Percentiles rank a stretch among this genome's conserved stretches.
These are phyloP conservation scores for Scopulariopsis brevicaulis DNA, from an alignment of 2,329 filamentous ascomycete genomes.

Conservation along the genomic window DNA sequence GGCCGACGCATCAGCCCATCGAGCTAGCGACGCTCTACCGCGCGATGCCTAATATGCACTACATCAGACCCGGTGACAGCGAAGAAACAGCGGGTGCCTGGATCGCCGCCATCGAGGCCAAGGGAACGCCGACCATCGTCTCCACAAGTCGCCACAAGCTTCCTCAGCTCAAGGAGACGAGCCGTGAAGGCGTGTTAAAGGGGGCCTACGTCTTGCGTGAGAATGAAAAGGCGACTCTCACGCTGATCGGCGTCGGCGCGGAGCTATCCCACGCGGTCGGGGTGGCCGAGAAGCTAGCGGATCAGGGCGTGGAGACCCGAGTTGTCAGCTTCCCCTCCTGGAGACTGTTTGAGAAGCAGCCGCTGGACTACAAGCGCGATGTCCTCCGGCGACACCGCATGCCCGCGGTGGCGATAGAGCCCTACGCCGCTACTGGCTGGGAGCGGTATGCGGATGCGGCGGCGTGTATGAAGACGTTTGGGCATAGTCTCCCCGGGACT, in stretches of 20 bases:
- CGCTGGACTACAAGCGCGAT: conserved; percentile 87
- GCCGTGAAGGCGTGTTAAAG: conserved; percentile 80
- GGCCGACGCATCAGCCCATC: conserved; percentile 97
- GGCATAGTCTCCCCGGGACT: conserved; percentile 41
- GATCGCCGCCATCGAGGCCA: conserved; percentile 85
- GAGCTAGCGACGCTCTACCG: conserved; percentile 98
- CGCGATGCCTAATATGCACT: conserved; percentile 96
- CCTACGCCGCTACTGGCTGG: conserved; percentile 46
- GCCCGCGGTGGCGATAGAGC: conserved; percentile 47
- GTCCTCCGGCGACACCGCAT: conserved; percentile 52
- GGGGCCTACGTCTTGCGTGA: conserved; percentile 90
- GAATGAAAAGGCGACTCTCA: conserved; percentile 71
- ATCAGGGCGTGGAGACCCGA: conserved; percentile 77
- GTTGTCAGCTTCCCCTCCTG: conserved; percentile 94
- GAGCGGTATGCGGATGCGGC: conserved; percentile 49
- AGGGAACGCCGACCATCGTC: conserved; percentile 83
- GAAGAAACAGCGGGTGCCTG: conserved; percentile 98
- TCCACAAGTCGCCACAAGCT: conserved; percentile 97
- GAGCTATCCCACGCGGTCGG: conserved; percentile 93
- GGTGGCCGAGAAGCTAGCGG: conserved; percentile 79
- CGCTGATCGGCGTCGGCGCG: conserved; percentile 88
- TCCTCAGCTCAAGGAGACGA: conserved; percentile 90
- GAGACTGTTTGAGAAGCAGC: conserved; percentile 89
- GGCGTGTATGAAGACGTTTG: conserved; percentile 39
- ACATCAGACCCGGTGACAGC: conserved; percentile 96